phyloP scores from a whole-genome alignment of 1,284 basidiomycete species.

The Cystobasidium slooffiae region DNA sequence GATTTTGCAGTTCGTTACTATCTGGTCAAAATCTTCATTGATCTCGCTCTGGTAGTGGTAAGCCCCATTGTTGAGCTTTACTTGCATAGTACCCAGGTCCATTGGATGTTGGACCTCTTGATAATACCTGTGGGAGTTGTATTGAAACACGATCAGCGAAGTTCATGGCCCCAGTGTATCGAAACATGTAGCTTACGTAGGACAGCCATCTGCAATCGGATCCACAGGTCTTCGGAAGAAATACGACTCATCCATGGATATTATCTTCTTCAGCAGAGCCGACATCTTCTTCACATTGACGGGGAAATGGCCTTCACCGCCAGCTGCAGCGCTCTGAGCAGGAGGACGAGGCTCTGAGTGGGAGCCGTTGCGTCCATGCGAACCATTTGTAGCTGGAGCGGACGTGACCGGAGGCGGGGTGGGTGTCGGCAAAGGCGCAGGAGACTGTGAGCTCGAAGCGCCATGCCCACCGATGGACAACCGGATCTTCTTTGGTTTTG shows the following conservation, averaged over 20 bases:
- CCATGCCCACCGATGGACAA: constrained; percentile 31
- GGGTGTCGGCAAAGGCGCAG: constrained; percentile 1
- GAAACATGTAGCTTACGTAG: constrained; percentile 67
- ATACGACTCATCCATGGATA: constrained; percentile 69
- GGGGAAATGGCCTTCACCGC: constrained; percentile 9
- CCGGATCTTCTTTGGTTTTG: constrained; percentile 27
- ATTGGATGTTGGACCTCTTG: constrained; percentile 90
- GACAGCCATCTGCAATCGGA: constrained; percentile 77
- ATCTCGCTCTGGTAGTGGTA: constrained; percentile 83
- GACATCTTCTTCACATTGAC: constrained; percentile 66
- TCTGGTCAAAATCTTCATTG: constrained; percentile 76
- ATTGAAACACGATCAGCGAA: constrained; percentile 21
- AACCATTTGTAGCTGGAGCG: constrained; percentile 15
- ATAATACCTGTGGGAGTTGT: constrained; percentile 69
- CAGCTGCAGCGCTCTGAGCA: constrained; percentile 17
- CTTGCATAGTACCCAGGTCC: constrained; percentile 85
- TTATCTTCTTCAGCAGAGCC: constrained; percentile 69
- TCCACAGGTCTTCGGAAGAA: constrained; percentile 89
- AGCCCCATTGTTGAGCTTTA: constrained; percentile 69
- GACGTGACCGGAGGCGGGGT: constrained; percentile 2
- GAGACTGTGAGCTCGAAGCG: constrained; percentile 4
- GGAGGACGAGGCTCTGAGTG: not conserved
- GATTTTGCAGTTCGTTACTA: constrained; percentile 75
- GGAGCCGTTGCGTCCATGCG: constrained; percentile 3
- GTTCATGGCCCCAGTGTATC: not conserved